Evolutionary conservation across 495 filamentous ascomycete species (phyloP).

Genomic region (Paragyromitra xinjiangensis): DNA sequence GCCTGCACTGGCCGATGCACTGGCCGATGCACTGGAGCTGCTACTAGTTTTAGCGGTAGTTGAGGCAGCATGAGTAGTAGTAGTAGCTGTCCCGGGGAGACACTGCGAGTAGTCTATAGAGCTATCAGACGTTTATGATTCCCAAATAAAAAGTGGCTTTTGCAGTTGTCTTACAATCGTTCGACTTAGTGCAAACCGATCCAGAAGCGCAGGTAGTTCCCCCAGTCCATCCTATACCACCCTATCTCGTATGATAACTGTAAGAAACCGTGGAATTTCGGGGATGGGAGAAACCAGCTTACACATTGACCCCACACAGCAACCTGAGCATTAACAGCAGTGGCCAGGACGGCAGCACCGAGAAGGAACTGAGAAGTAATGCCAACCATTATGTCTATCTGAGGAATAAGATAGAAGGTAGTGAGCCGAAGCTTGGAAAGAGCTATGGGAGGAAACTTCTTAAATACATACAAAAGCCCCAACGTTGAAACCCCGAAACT

Average conservation of each 20-base stretch:
- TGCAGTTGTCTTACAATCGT: conserved; percentile 25
- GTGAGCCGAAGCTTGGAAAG: background rate
- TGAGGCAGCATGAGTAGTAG: background rate
- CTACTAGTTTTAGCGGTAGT: conserved; percentile 57
- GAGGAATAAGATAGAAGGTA: background rate
- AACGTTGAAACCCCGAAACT: background rate
- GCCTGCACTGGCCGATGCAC: conserved; percentile 54
- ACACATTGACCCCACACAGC: conserved; percentile 50
- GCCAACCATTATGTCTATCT: conserved; percentile 24
- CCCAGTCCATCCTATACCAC: conserved; percentile 37
- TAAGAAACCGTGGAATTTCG: background rate
- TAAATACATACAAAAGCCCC: conserved; percentile 17
- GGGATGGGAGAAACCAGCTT: background rate
- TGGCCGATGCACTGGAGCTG: conserved; percentile 52
- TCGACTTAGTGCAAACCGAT: conserved; percentile 26
- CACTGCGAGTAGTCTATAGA: conserved; percentile 42
- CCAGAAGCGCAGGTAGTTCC: conserved; percentile 39
- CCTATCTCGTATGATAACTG: conserved; percentile 7
- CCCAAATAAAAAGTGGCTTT: background rate
- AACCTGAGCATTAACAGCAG: conserved; percentile 34
- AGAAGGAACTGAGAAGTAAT: conserved; percentile 29
- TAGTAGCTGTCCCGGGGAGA: conserved; percentile 34
- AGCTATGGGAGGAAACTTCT: background rate
- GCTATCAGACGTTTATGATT: background rate
- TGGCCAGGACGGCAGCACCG: conserved; percentile 38